phyloP scores from a whole-genome alignment of 169 alveolate genomes.

The Toxoplasma gondii region DNA sequence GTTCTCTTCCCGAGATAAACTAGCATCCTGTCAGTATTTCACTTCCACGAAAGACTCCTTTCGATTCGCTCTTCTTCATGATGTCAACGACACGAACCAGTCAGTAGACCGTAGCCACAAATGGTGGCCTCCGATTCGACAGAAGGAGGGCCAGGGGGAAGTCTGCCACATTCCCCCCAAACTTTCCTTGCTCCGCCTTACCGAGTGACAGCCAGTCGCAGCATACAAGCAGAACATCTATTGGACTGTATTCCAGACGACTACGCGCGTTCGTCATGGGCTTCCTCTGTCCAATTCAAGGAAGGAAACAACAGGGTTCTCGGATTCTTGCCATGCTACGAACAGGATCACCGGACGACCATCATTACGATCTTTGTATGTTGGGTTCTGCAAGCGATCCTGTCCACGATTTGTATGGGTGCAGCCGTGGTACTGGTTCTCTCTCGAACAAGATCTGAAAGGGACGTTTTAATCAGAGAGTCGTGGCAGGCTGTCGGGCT shows the following conservation, averaged over 20 bases:
- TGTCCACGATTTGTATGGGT: background rate
- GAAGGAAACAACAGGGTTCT: background rate
- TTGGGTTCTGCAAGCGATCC: background rate
- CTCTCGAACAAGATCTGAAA: background rate
- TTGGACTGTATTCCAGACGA: slow-evolving; percentile 15
- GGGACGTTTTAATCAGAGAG: background rate
- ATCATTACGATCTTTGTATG: background rate
- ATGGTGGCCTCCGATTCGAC: background rate
- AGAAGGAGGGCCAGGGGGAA: background rate
- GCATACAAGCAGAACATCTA: slow-evolving; percentile 20
- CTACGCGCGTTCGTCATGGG: background rate
- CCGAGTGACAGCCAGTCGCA: slow-evolving; percentile 35
- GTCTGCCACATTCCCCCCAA: background rate
- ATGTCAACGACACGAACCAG: no score
- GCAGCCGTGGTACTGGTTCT: background rate
- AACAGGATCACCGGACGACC: background rate
- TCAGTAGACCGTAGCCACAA: background rate
- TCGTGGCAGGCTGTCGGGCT: background rate
- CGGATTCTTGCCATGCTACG: slow-evolving; percentile 25
- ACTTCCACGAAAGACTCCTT: no score
- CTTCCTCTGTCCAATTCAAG: background rate
- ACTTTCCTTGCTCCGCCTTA: background rate
- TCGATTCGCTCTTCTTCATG: no score
- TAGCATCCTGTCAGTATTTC: no score
- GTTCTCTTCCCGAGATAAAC: no score